A percentile compares a stretch with the other conserved stretches of the same genome.
These are phyloP conservation scores for Kwoniella bestiolae DNA, from an alignment of 768 basidiomycete species.

Conservation along the genomic window DNA sequence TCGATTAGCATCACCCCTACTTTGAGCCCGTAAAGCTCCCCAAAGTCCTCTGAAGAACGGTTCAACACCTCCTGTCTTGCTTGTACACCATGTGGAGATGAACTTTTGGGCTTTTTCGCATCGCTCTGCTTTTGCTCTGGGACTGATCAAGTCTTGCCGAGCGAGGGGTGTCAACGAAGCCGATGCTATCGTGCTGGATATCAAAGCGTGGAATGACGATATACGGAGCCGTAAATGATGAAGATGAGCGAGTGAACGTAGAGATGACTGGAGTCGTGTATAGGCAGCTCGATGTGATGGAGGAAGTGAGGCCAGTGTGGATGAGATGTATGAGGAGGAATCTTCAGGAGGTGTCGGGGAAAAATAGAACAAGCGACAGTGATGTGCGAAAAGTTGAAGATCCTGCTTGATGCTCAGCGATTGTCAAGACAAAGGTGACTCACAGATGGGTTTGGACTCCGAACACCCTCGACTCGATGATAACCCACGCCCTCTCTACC, in stretches of 20 bases:
- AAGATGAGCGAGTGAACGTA: conserved; percentile 81
- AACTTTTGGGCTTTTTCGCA: conserved; percentile 76
- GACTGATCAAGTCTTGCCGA: conserved; percentile 68
- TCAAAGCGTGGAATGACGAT: conserved; percentile 83
- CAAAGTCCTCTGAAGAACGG: conserved; percentile 81
- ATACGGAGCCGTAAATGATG: conserved; percentile 74
- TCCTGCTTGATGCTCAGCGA: conserved; percentile 25
- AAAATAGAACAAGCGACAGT: conserved; percentile 48
- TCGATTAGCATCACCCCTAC: conserved; percentile 70
- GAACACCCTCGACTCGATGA: conserved; percentile 27
- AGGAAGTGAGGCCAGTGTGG: conserved; percentile 76
- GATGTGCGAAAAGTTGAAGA: conserved; percentile 46
- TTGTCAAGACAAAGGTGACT: conserved; percentile 6
- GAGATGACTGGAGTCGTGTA: conserved; percentile 81
- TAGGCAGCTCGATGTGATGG: conserved; percentile 85
- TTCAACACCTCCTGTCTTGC: conserved; percentile 79
- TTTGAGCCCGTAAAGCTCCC: conserved; percentile 79
- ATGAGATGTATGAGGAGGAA: conserved; percentile 66
- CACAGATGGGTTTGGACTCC: conserved; percentile 33
- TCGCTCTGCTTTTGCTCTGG: conserved; percentile 75
- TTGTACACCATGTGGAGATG: conserved; percentile 78
- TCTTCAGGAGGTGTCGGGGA: conserved; percentile 37
- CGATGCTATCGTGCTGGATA: conserved; percentile 76
- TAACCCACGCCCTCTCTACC: conserved; percentile 27
- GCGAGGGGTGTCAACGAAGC: conserved; percentile 77